Evolutionary conservation across 108 stramenopile genomes (phyloP).

Genomic region (Nitzschia putrida): DNA sequence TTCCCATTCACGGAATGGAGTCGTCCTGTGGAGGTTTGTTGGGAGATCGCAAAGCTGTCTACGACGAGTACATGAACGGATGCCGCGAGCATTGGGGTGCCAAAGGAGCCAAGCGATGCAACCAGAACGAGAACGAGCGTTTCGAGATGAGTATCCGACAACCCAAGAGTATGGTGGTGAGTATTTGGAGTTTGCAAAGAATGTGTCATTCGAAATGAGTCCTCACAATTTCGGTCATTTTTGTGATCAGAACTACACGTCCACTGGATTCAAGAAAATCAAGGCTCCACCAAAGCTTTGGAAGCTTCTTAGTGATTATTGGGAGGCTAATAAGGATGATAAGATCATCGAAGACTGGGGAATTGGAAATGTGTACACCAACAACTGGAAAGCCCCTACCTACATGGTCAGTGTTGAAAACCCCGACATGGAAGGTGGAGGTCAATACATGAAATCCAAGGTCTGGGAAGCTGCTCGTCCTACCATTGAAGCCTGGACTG

Average conservation of each 20-base stretch:
- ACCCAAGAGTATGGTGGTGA: conserved; percentile 68
- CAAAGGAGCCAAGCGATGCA: conserved; percentile 46
- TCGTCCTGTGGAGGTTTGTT: conserved; percentile 52
- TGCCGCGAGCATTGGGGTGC: conserved; percentile 59
- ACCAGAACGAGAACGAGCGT: conserved; percentile 66
- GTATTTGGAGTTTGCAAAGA: not conserved
- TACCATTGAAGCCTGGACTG: conserved; percentile 88
- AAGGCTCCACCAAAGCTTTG: conserved; percentile 56
- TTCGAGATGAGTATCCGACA: conserved; percentile 72
- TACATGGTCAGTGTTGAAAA: conserved; percentile 39
- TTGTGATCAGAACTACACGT: conserved; percentile 68
- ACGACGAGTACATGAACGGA: conserved; percentile 79
- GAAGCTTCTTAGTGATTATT: conserved; percentile 53
- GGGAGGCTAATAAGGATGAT: conserved; percentile 48
- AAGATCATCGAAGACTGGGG: conserved; percentile 39
- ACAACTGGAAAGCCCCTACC: conserved; percentile 59
- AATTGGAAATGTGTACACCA: conserved; percentile 59
- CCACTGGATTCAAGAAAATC: conserved; percentile 63
- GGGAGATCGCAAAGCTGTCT: conserved; percentile 48
- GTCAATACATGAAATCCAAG: conserved; percentile 15
- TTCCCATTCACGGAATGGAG: conserved; percentile 66
- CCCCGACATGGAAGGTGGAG: conserved; percentile 31
- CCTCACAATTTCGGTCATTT: too few species aligned
- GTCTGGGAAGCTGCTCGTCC: conserved; percentile 65
- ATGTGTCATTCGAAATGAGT: not conserved